Evolutionary conservation across 345 rosid genomes (phyloP).

Genomic region (Gossypium herbaceum): DNA sequence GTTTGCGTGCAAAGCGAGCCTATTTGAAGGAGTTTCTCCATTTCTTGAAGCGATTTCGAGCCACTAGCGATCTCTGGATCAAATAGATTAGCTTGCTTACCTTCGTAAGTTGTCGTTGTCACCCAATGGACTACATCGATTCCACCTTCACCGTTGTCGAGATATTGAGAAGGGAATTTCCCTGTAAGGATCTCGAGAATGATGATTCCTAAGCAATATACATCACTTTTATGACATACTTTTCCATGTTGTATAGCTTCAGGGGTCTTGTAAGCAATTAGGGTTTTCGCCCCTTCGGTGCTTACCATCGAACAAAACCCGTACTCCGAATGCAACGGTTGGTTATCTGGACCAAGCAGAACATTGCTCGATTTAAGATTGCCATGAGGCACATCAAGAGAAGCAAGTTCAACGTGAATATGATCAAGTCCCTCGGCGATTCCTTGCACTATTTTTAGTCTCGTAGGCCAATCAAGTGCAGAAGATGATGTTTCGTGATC

Average conservation of each 20-base stretch:
- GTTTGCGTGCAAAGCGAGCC: constrained; percentile 50
- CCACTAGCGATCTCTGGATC: constrained; percentile 55
- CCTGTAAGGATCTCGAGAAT: constrained; percentile 72
- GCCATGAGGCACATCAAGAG: constrained; percentile 61
- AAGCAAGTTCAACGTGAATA: constrained; percentile 45
- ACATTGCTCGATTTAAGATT: constrained; percentile 84
- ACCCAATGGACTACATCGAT: constrained; percentile 54
- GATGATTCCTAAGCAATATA: constrained; percentile 65
- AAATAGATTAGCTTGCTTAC: constrained; percentile 45
- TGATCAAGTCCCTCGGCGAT: constrained; percentile 52
- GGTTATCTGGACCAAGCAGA: constrained; percentile 44
- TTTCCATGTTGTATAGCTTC: constrained; percentile 39
- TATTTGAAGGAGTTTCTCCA: constrained; percentile 48
- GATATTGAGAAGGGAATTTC: constrained; percentile 63
- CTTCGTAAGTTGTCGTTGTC: constrained; percentile 36
- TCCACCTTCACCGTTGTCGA: constrained; percentile 43
- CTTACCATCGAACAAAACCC: constrained; percentile 46
- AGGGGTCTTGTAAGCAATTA: constrained; percentile 60
- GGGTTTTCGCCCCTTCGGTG: constrained; percentile 23
- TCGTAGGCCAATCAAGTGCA: constrained; percentile 53
- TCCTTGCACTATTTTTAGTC: constrained; percentile 59
- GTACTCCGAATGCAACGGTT: constrained; percentile 57
- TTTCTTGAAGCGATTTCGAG: constrained; percentile 22
- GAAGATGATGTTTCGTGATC: constrained; percentile 35
- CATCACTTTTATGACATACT: constrained; percentile 61